These are phyloP conservation scores for Fusarium sp. DNA, from an alignment of 2,329 filamentous ascomycete genomes.

Conservation along the genomic window DNA sequence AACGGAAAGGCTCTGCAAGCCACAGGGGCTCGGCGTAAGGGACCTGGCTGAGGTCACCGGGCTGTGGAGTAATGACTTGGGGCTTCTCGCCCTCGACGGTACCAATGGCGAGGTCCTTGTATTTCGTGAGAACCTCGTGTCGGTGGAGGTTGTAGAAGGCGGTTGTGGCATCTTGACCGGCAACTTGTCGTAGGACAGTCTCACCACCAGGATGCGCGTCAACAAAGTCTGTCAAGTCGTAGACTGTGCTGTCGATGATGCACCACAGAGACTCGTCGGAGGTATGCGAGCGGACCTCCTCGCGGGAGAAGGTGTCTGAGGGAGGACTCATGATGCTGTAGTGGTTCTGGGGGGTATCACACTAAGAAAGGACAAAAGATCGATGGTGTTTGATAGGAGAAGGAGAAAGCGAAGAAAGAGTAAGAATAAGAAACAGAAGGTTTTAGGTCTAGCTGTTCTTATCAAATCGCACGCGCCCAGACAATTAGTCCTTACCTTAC, in stretches of 20 bases:
- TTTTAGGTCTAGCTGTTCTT: constrained; percentile 8
- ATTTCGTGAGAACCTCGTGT: constrained; percentile 88
- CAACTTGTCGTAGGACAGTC: constrained; percentile 83
- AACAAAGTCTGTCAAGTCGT: constrained; percentile 87
- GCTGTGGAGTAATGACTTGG: constrained; percentile 76
- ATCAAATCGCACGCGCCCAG: constrained; percentile 5
- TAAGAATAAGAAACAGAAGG: neutral
- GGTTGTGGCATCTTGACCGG: constrained; percentile 82
- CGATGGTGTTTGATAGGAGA: neutral
- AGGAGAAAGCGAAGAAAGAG: neutral
- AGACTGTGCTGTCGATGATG: constrained; percentile 88
- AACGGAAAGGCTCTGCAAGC: constrained; percentile 81
- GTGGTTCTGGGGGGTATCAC: neutral
- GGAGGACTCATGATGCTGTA: constrained; percentile 49
- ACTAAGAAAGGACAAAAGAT: neutral
- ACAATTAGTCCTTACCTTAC: constrained; percentile 23
- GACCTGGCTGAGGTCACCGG: constrained; percentile 80
- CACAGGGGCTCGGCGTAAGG: constrained; percentile 90
- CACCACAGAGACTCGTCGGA: constrained; percentile 83
- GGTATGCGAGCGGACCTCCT: constrained; percentile 81
- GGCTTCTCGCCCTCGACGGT: constrained; percentile 80
- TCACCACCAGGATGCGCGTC: constrained; percentile 88
- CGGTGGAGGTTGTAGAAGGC: constrained; percentile 94
- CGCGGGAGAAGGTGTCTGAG: constrained; percentile 67
- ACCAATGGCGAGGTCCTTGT: constrained; percentile 80